Evolutionary conservation across 1,284 basidiomycete species (phyloP).

Genomic region (Pyrrhoderma noxium): DNA sequence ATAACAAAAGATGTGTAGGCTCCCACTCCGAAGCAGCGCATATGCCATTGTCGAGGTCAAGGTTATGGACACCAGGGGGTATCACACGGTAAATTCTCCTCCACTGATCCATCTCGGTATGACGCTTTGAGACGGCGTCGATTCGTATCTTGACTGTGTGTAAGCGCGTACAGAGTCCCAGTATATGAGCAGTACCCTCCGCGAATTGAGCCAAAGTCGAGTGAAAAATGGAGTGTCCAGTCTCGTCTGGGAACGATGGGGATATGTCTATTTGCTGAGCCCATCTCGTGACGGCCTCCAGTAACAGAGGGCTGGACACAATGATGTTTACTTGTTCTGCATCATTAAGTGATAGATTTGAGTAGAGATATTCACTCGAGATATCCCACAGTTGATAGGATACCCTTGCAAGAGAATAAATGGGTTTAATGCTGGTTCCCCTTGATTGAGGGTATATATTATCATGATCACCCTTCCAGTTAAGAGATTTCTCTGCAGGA

Average conservation of each 20-base stretch:
- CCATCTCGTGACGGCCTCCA: not conserved
- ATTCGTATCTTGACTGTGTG: not conserved
- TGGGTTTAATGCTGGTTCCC: not conserved
- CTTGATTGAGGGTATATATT: not conserved
- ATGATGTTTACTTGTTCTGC: constrained; percentile 8
- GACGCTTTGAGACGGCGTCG: constrained; percentile 1
- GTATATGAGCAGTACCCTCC: not conserved
- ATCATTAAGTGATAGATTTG: constrained; percentile 1
- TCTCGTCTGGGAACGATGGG: no score
- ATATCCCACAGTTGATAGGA: constrained; percentile 12
- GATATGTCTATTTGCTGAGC: constrained; percentile 2
- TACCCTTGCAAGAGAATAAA: constrained; percentile 4
- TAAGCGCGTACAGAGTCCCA: not conserved
- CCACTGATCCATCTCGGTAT: constrained; percentile 6
- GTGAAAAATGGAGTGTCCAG: not conserved
- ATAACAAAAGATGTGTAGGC: not conserved
- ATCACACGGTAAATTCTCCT: constrained; percentile 7
- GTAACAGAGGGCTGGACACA: not conserved
- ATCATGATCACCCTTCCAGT: not conserved
- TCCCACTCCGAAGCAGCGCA: constrained; percentile 3
- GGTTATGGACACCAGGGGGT: constrained; percentile 4
- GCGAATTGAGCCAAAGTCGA: not conserved
- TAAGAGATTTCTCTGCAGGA: not conserved
- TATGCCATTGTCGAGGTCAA: constrained; percentile 9
- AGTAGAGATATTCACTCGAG: constrained; percentile 11